Evolutionary conservation across 768 basidiomycete genomes (phyloP), one percentile per base, ranked within the genome.

Genomic region (Strobilomyces confusus): DNA sequence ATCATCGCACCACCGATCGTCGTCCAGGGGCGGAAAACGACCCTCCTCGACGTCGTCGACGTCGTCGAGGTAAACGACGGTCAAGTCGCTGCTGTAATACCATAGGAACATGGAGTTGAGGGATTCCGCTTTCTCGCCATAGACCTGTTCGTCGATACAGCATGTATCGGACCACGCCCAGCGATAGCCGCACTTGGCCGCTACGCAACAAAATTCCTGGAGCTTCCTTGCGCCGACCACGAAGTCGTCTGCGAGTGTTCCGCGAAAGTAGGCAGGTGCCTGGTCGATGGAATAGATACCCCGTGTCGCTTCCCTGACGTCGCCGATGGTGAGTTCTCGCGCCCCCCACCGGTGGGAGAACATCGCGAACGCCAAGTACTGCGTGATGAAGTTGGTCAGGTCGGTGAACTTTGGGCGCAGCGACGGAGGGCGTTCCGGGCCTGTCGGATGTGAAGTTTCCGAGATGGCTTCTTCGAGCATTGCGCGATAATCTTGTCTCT

Each of bases 91-190:
- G 30, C 32, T 45, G 26, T 44, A 54, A 57, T 67, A 67, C 66
- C 67, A 67, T 3, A 56, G 41, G 38, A 67, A 67, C 66, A 69
- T 67, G 51, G 46, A 63, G 41, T 67, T 67, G 47, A 67, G 62
- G 23, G 67, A 67, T 48, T 67, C 67, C 4, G 65, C 61, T 26
- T 44, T 58, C 46, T 67, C 66, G 0, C 62, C 58, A 26, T 55
- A 62, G 32, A 59, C 55, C 45, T 44, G 45, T 29, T 69, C 61
- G 34, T 67, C 53, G 23, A 67, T 67, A 13, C 66, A 67, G 42
- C 66, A 67, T 9, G 68, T 69, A 29, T 67, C 66, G 4, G 58
- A 43, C 66, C 66, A 67, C 5, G 63, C 66, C 67, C 67, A 67
- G n/a, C 66, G 65, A 47, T 49, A 67, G 2, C 68, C 66, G 25